These are phyloP conservation scores for Fagopyrum tataricum DNA, from an alignment of 148 eudicot species.

Conservation along the genomic window DNA sequence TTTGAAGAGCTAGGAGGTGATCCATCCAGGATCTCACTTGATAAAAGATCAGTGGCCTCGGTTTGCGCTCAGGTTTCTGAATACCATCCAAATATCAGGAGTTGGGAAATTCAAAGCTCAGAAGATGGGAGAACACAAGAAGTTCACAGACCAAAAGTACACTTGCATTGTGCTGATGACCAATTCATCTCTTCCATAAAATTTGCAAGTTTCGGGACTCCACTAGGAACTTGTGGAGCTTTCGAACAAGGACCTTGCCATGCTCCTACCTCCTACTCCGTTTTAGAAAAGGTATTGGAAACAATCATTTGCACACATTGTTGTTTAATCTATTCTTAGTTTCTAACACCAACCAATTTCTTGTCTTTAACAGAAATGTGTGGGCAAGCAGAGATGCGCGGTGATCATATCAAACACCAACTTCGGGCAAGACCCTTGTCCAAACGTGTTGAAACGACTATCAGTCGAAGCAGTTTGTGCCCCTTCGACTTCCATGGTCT, in stretches of 20 bases:
- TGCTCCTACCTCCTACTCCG: conserved; percentile 49
- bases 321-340: background rate
- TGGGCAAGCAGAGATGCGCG: conserved; percentile 66
- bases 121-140: conserved; percentile 32
- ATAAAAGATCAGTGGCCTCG: conserved; percentile 50
- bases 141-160: conserved; percentile 53
- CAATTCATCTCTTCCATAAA: conserved; percentile 67
- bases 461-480: conserved; percentile 82
- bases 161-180: conserved; percentile 47
- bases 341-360: background rate
- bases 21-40: conserved; percentile 56
- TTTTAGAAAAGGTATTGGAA: conserved; percentile 53
- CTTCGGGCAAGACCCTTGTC: conserved; percentile 87
- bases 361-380: conserved; percentile 46
- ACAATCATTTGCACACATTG: background rate
- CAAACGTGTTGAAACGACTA: conserved; percentile 64
- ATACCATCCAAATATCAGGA: conserved; percentile 59
- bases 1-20: conserved; percentile 95
- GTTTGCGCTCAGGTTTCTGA: conserved; percentile 71
- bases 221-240: conserved; percentile 73
- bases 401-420: conserved; percentile 74
- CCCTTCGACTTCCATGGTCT: conserved; percentile 17
- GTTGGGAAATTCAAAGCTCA: conserved; percentile 53
- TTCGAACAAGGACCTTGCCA: conserved; percentile 72
- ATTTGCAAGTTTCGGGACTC: conserved; percentile 93